Evolutionary conservation across 1,139 yeast species (phyloP).

Genomic region (Tardiomyces blankii): DNA sequence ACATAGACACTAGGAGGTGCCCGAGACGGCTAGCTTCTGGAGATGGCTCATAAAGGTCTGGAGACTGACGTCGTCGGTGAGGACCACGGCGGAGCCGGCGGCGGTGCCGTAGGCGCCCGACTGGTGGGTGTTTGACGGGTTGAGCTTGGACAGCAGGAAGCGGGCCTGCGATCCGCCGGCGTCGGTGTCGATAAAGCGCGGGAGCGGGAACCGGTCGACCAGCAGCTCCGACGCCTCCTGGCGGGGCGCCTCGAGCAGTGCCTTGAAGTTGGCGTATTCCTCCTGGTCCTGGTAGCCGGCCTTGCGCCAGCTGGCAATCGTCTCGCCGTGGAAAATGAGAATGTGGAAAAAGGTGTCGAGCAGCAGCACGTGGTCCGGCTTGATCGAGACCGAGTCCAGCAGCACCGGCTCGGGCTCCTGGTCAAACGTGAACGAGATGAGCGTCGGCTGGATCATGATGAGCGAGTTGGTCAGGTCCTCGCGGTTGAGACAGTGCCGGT

Average conservation of each 20-base stretch:
- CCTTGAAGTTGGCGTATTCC: conserved; percentile 81
- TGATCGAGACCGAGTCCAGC: conserved; percentile 84
- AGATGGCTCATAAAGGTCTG: conserved; percentile 53
- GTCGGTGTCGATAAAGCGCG: conserved; percentile 92
- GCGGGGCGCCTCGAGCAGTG: conserved; percentile 79
- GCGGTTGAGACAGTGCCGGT: conserved; percentile 81
- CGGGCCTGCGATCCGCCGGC: conserved; percentile 98
- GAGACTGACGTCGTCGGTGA: conserved; percentile 62
- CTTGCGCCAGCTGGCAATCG: conserved; percentile 93
- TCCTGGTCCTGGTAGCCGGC: conserved; percentile 89
- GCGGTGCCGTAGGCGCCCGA: conserved; percentile 28
- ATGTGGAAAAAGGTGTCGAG: conserved; percentile 95
- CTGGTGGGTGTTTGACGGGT: conserved; percentile 81
- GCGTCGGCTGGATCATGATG: conserved; percentile 94
- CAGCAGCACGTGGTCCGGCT: conserved; percentile 76
- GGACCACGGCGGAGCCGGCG: conserved; percentile 30
- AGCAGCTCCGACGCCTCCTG: conserved; percentile 86
- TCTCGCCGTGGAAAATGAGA: conserved; percentile 88
- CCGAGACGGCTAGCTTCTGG: conserved; percentile 25
- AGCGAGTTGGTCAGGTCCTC: conserved; percentile 92
- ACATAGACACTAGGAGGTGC: conserved; percentile 6
- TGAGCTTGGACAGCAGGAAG: conserved; percentile 85
- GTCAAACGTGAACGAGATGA: conserved; percentile 76
- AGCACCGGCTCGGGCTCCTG: conserved; percentile 90
- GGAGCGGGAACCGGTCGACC: conserved; percentile 91